Percentiles rank a stretch among this genome's conserved stretches.
Conservation (phyloP, 805 yeast genomes). For the Wickerhamiella parazyma region DNA sequence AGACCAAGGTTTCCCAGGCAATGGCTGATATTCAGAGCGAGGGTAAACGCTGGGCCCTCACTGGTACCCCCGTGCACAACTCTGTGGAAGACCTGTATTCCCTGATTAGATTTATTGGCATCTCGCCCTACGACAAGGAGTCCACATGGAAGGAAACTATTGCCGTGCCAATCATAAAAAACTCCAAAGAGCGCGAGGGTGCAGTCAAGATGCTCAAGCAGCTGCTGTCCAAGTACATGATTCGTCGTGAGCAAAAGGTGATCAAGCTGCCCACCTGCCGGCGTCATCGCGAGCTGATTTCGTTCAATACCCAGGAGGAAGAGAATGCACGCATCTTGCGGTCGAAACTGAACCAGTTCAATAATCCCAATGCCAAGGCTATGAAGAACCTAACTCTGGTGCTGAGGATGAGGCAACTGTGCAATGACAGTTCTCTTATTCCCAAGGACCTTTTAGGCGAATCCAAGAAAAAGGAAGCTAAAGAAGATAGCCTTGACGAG, state of each 20-base stretch:
- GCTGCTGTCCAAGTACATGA: conserved; percentile 28
- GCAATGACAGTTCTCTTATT: conserved; percentile 12
- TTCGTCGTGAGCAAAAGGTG: conserved; percentile 34
- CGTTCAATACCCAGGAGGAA: conserved; percentile 4
- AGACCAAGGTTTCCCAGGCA: conserved; percentile 35
- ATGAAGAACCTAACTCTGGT: background rate
- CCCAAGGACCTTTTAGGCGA: background rate
- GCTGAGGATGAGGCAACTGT: conserved; percentile 13
- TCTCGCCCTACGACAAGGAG: conserved; percentile 20
- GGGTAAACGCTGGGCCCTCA: conserved; percentile 41
- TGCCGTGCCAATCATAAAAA: conserved; percentile 19
- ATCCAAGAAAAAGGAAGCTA: background rate
- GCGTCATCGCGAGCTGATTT: background rate
- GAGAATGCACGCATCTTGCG: background rate
- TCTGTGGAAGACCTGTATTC: conserved; percentile 40
- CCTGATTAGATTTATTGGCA: conserved; percentile 31
- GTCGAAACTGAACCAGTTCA: too few species aligned
- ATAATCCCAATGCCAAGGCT: background rate
- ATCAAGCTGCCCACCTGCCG: conserved; percentile 19
- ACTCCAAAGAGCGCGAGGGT: conserved; percentile 9
- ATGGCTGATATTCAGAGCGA: conserved; percentile 30
- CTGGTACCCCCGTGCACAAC: conserved; percentile 57
- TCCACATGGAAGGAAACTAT: conserved; percentile 21
- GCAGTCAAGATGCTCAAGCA: conserved; percentile 21
- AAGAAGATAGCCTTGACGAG: conserved; percentile 16